A percentile compares a stretch with the other conserved stretches of the same genome.
These are phyloP conservation scores for Boletus pseudopeckii DNA, from an alignment of 768 basidiomycete species.

Conservation along the genomic window DNA sequence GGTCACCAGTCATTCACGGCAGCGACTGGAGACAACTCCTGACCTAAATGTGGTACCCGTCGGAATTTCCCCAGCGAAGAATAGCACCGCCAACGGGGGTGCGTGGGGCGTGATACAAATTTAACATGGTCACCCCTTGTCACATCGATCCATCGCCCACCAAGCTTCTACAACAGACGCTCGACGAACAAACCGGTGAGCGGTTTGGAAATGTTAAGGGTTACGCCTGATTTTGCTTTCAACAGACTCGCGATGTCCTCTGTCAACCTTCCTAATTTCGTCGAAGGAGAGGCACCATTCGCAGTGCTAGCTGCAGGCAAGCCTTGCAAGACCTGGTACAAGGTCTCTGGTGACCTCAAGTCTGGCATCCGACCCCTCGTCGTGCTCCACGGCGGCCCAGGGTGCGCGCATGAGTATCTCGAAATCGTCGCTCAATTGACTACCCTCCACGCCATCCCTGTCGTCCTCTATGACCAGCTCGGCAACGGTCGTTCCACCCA, in stretches of 20 bases:
- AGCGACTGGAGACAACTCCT: too few relatives aligned
- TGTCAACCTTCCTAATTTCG: conserved; percentile 26
- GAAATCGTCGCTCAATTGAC: conserved; percentile 39
- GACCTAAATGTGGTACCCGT: too few relatives aligned
- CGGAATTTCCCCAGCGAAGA: too few relatives aligned
- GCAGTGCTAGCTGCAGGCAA: conserved; percentile 26
- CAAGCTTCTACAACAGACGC: neutral
- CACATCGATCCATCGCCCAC: neutral
- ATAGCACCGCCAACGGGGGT: neutral
- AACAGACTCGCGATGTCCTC: conserved; percentile 19
- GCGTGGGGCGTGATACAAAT: neutral
- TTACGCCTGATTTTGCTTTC: neutral
- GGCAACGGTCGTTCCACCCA: conserved; percentile 55
- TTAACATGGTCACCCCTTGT: neutral
- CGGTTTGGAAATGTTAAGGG: neutral
- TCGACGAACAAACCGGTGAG: neutral
- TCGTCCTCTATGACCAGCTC: conserved; percentile 56
- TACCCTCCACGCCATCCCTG: conserved; percentile 36
- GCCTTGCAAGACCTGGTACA: conserved; percentile 49
- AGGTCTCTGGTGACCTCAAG: conserved; percentile 43
- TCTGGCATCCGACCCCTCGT: conserved; percentile 41
- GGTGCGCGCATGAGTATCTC: conserved; percentile 42
- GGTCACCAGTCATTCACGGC: too few relatives aligned
- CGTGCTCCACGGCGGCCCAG: conserved; percentile 54
- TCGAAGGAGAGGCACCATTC: conserved; percentile 32